Conservation (phyloP, 768 basidiomycete species). For the Amanita pallidorosea region DNA sequence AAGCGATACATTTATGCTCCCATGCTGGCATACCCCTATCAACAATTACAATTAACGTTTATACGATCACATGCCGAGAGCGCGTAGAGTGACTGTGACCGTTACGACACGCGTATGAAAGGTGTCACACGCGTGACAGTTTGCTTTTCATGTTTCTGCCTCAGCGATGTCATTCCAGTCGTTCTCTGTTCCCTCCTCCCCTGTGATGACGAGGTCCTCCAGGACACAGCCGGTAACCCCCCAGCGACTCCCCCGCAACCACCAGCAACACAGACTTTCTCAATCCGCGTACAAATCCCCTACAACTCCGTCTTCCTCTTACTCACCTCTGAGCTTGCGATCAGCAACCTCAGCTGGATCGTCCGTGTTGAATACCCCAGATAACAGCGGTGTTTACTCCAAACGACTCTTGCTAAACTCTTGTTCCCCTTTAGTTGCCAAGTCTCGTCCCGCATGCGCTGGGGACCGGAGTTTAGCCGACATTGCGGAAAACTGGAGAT, state of each 20-base stretch:
- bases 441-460: conserved; percentile 10
- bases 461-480: conserved; percentile 45
- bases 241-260: conserved; percentile 45
- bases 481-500: conserved; percentile 62
- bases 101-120: conserved; percentile 7
- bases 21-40: neutral
- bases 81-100: neutral
- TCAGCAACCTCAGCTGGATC: conserved; percentile 46
- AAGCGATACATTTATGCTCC: neutral
- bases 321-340: conserved; percentile 60
- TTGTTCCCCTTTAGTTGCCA: conserved; percentile 34
- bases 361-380: conserved; percentile 52
- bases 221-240: conserved; percentile 50
- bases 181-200: conserved; percentile 37
- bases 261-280: conserved; percentile 25
- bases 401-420: conserved; percentile 28
- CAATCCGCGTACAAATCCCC: conserved; percentile 46
- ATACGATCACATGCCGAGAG: conserved; percentile 6
- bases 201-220: conserved; percentile 29
- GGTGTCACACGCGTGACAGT: conserved; percentile 3
- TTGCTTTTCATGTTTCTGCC: conserved; percentile 9
- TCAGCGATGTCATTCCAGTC: conserved; percentile 16
- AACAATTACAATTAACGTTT: neutral
- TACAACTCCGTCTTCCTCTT: conserved; percentile 54
- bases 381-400: conserved; percentile 25